Evolutionary conservation across 73 alveolate genomes (phyloP).

Genomic region (Diophrys appendiculata): DNA sequence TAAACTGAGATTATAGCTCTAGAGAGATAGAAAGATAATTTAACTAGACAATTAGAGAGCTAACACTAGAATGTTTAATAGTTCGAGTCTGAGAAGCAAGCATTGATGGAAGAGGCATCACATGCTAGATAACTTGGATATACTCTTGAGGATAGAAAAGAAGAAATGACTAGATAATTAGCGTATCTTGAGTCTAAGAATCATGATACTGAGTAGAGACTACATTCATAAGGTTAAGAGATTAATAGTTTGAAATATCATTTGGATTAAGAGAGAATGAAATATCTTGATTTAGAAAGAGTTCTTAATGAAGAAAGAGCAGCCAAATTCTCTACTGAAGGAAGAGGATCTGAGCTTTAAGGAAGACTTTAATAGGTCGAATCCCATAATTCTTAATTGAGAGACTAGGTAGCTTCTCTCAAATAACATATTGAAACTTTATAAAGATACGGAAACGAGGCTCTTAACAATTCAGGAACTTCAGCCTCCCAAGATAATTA

Average conservation of each 20-base stretch:
- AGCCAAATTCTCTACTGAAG: too few species aligned
- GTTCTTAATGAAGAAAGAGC: conserved; percentile 42
- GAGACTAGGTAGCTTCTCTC: too few species aligned
- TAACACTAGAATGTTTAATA: conserved; percentile 36
- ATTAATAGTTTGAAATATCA: conserved; percentile 32
- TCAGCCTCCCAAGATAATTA: too few species aligned
- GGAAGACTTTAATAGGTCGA: conserved; percentile 4
- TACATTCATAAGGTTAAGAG: conserved; percentile 14
- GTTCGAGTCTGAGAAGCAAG: conserved; percentile 19
- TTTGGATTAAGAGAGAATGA: conserved; percentile 53
- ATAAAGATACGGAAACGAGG: too few species aligned
- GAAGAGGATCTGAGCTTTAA: too few species aligned
- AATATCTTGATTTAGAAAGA: conserved; percentile 25
- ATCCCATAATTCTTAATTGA: background rate
- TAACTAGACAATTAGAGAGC: conserved; percentile 44
- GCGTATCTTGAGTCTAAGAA: conserved; percentile 35
- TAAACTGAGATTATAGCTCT: conserved; percentile 48
- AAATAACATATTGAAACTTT: too few species aligned
- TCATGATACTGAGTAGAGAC: conserved; percentile 4
- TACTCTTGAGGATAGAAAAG: conserved; percentile 39
- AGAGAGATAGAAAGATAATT: conserved; percentile 60
- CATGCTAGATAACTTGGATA: conserved; percentile 22
- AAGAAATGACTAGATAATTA: conserved; percentile 36
- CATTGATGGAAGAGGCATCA: conserved; percentile 24
- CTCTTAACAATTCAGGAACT: too few species aligned